Evolutionary conservation across 169 alveolate genomes (phyloP).

Genomic region (Condylostoma magnum): DNA sequence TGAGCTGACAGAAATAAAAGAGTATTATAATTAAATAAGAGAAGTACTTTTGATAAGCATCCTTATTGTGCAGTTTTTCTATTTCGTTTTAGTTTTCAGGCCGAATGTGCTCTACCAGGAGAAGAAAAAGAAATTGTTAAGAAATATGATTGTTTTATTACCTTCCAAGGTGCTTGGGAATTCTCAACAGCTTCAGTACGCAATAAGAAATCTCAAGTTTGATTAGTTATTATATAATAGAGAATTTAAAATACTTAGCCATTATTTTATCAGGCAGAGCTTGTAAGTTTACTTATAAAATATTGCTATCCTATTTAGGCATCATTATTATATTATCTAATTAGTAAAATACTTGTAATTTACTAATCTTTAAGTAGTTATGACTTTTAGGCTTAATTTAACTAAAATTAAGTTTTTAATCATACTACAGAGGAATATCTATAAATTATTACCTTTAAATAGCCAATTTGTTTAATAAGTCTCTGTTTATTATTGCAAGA

Average conservation of each 20-base stretch:
- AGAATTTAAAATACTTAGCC: neutral
- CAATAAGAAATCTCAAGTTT: slow-evolving; percentile 3
- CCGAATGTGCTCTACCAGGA: neutral
- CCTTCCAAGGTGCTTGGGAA: slow-evolving; percentile 2
- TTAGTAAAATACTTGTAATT: too few species aligned
- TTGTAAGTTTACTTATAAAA: too few species aligned
- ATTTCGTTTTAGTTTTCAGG: slow-evolving; percentile 1
- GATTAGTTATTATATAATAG: neutral
- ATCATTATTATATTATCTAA: too few species aligned
- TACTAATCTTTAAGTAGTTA: too few species aligned
- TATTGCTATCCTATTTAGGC: too few species aligned
- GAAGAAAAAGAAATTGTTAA: slow-evolving; percentile 6
- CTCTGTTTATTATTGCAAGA: too few species aligned
- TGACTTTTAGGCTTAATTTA: too few species aligned
- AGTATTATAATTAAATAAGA: neutral
- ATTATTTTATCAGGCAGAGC: too few species aligned
- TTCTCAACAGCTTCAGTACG: slow-evolving; percentile 11
- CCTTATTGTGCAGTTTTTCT: neutral
- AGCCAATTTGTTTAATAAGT: too few species aligned
- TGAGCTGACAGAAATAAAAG: neutral
- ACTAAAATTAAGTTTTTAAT: too few species aligned
- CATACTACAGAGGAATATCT: too few species aligned
- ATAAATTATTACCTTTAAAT: too few species aligned
- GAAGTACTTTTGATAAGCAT: neutral
- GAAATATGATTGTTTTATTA: slow-evolving; percentile 21